Conservation (phyloP, 2,329 filamentous ascomycete genomes). For the Fusarium chuoi region DNA sequence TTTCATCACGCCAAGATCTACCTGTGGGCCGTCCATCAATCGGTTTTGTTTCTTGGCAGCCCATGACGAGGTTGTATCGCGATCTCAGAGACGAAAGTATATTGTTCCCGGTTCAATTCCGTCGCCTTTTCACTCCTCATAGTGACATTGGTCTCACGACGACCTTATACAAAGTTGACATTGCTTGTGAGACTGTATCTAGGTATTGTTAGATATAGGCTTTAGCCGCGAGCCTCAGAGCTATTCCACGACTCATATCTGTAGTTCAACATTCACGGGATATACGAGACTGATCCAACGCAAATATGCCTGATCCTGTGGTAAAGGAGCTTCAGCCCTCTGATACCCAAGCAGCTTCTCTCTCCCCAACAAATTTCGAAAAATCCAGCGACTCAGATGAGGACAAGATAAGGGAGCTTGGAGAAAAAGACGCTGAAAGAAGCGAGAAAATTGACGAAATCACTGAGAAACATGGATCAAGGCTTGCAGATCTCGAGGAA, state of each 20-base stretch:
- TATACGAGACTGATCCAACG: constrained; percentile 5
- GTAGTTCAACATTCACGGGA: neutral
- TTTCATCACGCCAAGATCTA: constrained; percentile 10
- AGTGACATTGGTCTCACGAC: neutral
- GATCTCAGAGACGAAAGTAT: constrained; percentile 1
- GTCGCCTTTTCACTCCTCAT: neutral
- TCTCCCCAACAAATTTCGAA: constrained; percentile 41
- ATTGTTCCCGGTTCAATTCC: constrained; percentile 24
- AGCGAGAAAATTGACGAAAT: neutral
- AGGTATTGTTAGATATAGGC: neutral
- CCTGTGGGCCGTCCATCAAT: neutral
- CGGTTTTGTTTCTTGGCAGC: constrained; percentile 9
- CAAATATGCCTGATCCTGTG: constrained; percentile 42
- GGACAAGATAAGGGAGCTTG: constrained; percentile 24
- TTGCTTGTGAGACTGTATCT: neutral
- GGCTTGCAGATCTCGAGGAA: constrained; percentile 34
- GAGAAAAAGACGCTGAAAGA: constrained; percentile 30
- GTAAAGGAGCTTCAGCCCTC: constrained; percentile 46
- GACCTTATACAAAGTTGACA: neutral
- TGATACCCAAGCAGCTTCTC: constrained; percentile 44
- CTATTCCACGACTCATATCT: neutral
- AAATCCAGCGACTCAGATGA: constrained; percentile 31
- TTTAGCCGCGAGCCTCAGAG: neutral
- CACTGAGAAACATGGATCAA: constrained; percentile 14
- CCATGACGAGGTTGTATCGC: constrained; percentile 15